A percentile compares a stretch with the other conserved stretches of the same genome.
These are phyloP conservation scores for Arabis hirsuta DNA, from an alignment of 345 rosid species.

Conservation along the genomic window DNA sequence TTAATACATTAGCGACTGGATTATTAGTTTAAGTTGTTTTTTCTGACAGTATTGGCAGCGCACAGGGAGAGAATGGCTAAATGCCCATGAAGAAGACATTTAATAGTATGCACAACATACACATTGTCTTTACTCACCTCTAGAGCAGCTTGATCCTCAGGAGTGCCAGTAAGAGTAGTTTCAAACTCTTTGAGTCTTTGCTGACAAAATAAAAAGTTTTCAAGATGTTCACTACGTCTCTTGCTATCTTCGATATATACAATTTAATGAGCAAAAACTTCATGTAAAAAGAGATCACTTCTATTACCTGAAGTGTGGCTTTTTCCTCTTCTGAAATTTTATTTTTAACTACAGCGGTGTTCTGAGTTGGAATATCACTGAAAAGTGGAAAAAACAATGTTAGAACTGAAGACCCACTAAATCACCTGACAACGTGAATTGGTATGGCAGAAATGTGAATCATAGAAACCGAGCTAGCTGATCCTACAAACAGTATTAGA, in stretches of 20 bases:
- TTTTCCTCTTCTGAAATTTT: slow-evolving; percentile 77
- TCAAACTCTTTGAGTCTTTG: slow-evolving; percentile 77
- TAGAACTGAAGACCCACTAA: slow-evolving; percentile 18
- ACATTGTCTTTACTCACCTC: slow-evolving; percentile 65
- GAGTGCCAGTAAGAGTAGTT: slow-evolving; percentile 56
- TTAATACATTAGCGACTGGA: not conserved
- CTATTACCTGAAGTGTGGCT: slow-evolving; percentile 67
- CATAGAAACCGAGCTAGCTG: slow-evolving; percentile 4
- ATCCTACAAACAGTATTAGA: not conserved
- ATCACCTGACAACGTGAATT: slow-evolving; percentile 14
- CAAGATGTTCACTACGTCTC: slow-evolving; percentile 16
- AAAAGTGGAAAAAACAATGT: slow-evolving; percentile 32
- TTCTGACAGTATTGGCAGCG: slow-evolving; percentile 6
- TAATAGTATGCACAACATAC: not conserved
- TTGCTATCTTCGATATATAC: slow-evolving; percentile 11
- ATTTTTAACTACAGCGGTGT: slow-evolving; percentile 54
- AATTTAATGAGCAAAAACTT: slow-evolving; percentile 1
- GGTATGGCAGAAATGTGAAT: slow-evolving; percentile 12
- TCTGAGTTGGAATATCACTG: slow-evolving; percentile 62
- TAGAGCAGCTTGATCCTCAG: slow-evolving; percentile 72
- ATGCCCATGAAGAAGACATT: slow-evolving; percentile 12
- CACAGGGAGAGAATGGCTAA: slow-evolving; percentile 22
- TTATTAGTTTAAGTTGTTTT: slow-evolving; percentile 3
- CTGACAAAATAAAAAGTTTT: slow-evolving; percentile 48
- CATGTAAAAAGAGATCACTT: not conserved